These are phyloP conservation scores for Zoysia pacifica DNA, from an alignment of 176 grass and related monocot genomes.

Conservation along the genomic window DNA sequence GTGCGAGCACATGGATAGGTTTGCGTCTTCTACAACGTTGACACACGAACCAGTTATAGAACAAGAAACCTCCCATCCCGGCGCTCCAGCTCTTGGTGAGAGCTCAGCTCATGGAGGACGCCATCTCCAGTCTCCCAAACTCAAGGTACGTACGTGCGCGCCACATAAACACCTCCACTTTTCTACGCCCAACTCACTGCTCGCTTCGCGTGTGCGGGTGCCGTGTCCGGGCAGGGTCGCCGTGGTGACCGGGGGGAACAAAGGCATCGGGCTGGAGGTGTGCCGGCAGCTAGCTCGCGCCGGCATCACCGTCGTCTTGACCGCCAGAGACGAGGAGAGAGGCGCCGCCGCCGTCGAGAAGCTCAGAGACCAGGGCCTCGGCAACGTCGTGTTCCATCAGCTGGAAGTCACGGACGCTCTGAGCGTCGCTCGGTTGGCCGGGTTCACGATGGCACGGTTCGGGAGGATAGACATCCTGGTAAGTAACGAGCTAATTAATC, in stretches of 20 bases:
- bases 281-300: conserved; percentile 40
- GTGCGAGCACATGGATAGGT: too few relatives aligned
- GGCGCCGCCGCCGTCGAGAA: conserved; percentile 31
- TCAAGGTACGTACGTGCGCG: conserved; percentile 3
- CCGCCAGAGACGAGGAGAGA: conserved; percentile 43
- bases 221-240: conserved; percentile 32
- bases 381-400: conserved; percentile 41
- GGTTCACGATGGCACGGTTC: conserved; percentile 36
- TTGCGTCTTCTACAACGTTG: too few relatives aligned
- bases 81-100: not conserved
- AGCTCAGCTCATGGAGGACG: not conserved
- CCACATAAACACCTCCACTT: not conserved
- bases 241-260: conserved; percentile 56
- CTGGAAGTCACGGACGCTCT: conserved; percentile 36
- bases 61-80: too few relatives aligned
- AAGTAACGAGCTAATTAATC: not conserved
- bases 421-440: conserved; percentile 29
- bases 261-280: conserved; percentile 54
- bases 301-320: conserved; percentile 43
- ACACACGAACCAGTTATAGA: too few relatives aligned
- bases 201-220: not conserved
- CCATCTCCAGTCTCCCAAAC: not conserved
- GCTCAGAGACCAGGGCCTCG: conserved; percentile 17
- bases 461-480: conserved; percentile 47
- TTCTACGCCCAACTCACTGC: too few relatives aligned